Base-by-base conservation (phyloP, 805 yeast species). In the Myxozyma neglecta region DNA sequence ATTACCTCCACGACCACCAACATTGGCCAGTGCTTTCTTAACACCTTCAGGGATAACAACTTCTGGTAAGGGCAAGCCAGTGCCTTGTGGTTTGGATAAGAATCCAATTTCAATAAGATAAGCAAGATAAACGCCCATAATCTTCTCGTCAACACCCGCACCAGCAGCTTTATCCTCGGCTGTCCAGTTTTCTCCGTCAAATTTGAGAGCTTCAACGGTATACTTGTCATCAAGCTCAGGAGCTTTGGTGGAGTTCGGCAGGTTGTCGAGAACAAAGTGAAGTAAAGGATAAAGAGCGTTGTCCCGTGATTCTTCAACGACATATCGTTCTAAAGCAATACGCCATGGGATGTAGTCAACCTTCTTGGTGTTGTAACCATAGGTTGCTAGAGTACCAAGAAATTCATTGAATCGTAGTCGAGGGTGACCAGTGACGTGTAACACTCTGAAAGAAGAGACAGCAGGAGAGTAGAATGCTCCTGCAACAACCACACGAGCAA, bases 351-450 rank as follows among this genome's bases (percentile, higher is more conserved):
- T 81, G 72, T 94, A 94, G 69, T 85, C 89, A 13, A 81, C 81
- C 51, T 80, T 78, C 62, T 77, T 75, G 51, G 89, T 84, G 20
- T 79, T 70, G 75, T 89, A 96, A 8, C 99, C 99, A 70, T 84
- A 93, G 13, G 76, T 73, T 58, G 79, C 76, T 71, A 92, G 79
- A 9, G 86, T 71, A 16, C 85, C 84, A 68, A 94, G 77, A 77
- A 85, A 93, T 67, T 88, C 85, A 70, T 84, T 86, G 78, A 92
- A 88, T 46, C 83, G 78, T 62, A 90, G 85, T 73, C 99, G 85
- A 63, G 99, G 99, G 70, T 94, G 98, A 29, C 93, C 96, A 6
- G 98, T 94, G n/a, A 94, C 97, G 49, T 94, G 99, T 1, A 90
- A 91, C 46, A 96, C 99, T 0, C 86, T 77, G 47, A 85, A 76